Percentiles rank a stretch among this genome's conserved stretches.
Evolutionary conservation across 2,329 filamentous ascomycete species (phyloP).

Genomic region (Aspergillus ibericus): DNA sequence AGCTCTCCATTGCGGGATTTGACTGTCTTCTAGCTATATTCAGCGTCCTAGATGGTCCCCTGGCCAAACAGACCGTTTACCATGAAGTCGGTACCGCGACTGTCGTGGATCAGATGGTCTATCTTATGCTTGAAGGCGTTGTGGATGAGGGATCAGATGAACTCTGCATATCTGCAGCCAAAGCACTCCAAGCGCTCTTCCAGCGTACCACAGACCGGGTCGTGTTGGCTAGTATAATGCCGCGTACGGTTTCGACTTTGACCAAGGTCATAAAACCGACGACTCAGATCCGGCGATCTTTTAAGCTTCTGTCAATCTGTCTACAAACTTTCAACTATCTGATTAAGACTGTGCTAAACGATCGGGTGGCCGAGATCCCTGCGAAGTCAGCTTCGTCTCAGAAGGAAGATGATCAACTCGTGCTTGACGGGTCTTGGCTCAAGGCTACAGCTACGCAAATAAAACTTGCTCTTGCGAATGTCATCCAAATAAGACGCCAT

Average conservation of each 20-base stretch:
- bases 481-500: conserved; percentile 73
- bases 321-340: conserved; percentile 58
- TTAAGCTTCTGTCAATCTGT: conserved; percentile 63
- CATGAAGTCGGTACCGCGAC: conserved; percentile 65
- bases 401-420: conserved; percentile 37
- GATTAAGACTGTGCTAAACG: conserved; percentile 49
- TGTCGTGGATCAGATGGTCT: conserved; percentile 77
- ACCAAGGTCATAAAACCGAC: conserved; percentile 72
- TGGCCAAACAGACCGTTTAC: conserved; percentile 45
- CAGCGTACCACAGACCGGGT: conserved; percentile 67
- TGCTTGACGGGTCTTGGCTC: conserved; percentile 65
- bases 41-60: conserved; percentile 53
- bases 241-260: conserved; percentile 80
- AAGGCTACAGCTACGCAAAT: conserved; percentile 77
- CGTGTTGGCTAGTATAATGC: conserved; percentile 81
- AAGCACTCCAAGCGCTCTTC: conserved; percentile 64
- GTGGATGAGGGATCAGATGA: conserved; percentile 62
- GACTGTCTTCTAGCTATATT: conserved; percentile 69
- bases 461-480: conserved; percentile 74
- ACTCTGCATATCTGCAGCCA: conserved; percentile 71
- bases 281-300: conserved; percentile 59
- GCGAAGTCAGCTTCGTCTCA: conserved; percentile 23
- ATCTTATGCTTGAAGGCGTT: conserved; percentile 74
- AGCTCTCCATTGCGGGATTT: conserved; percentile 71
- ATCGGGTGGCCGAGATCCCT: conserved; percentile 33